phyloP scores from a whole-genome alignment of 1,284 basidiomycete species.

The Naganishia sp. region DNA sequence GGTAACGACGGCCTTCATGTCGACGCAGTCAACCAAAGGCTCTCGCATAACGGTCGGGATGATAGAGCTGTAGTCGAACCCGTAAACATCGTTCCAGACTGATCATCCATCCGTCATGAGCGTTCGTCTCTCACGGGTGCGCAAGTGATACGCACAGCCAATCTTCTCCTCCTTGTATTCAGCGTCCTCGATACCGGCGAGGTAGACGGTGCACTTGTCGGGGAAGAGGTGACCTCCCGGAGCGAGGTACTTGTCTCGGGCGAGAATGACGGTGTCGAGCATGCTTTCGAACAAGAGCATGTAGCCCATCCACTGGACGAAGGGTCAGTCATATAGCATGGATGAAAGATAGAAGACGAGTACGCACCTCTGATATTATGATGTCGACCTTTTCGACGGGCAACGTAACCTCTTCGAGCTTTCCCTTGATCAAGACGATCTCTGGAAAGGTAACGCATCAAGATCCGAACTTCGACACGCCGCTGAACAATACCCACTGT shows the following conservation, averaged over 20 bases:
- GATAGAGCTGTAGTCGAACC: slow-evolving; percentile 99
- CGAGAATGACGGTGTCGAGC: slow-evolving; percentile 96
- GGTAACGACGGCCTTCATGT: slow-evolving; percentile 86
- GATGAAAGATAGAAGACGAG: background rate
- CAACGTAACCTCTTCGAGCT: slow-evolving; percentile 87
- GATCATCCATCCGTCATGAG: slow-evolving; percentile 14
- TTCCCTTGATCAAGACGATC: slow-evolving; percentile 96
- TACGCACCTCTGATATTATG: slow-evolving; percentile 83
- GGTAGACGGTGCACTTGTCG: slow-evolving; percentile 87
- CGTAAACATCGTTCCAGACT: slow-evolving; percentile 99
- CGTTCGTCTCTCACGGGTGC: slow-evolving; percentile 2
- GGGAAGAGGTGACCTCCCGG: slow-evolving; percentile 89
- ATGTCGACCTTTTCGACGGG: slow-evolving; percentile 92
- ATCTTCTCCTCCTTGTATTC: slow-evolving; percentile 99
- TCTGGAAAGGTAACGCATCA: slow-evolving; percentile 55
- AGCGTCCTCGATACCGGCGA: slow-evolving; percentile 97
- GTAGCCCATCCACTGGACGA: slow-evolving; percentile 54
- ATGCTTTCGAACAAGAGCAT: slow-evolving; percentile 91
- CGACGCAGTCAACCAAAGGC: slow-evolving; percentile 96
- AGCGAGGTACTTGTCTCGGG: slow-evolving; percentile 90
- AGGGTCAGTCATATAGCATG: background rate
- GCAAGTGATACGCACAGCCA: slow-evolving; percentile 67
- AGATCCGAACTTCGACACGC: background rate
- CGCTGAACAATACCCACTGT: slow-evolving; percentile 64
- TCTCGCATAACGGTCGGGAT: slow-evolving; percentile 97